Evolutionary conservation across 164 flowering plant genomes (phyloP).

Genomic region (Piper betle): DNA sequence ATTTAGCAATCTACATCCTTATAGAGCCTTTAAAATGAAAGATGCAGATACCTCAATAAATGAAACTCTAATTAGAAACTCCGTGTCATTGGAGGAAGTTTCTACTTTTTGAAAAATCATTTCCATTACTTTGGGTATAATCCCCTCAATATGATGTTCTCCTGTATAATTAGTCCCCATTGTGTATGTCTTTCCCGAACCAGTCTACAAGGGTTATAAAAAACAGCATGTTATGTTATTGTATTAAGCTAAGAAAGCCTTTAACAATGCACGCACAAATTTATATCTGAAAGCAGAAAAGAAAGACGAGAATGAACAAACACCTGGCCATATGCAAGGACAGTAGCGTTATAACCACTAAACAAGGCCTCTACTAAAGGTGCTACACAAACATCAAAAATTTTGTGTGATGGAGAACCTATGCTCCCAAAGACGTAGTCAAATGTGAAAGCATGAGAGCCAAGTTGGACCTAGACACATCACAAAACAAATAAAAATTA

Average conservation of each 20-base stretch:
- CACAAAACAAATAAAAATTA: conserved; percentile 21
- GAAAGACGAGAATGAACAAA: neutral
- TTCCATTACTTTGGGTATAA: conserved; percentile 84
- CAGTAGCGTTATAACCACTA: conserved; percentile 89
- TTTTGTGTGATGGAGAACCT: conserved; percentile 24
- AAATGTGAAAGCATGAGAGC: conserved; percentile 78
- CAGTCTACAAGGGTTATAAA: conserved; percentile 43
- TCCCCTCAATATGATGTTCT: conserved; percentile 42
- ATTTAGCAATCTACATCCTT: conserved; percentile 65
- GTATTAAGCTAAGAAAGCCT: neutral
- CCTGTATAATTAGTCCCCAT: conserved; percentile 91
- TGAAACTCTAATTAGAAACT: conserved; percentile 73
- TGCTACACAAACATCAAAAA: conserved; percentile 64
- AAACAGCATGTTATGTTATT: neutral
- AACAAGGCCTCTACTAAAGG: conserved; percentile 81
- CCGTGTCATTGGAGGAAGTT: conserved; percentile 31
- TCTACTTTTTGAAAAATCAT: conserved; percentile 51
- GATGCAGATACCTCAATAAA: conserved; percentile 70
- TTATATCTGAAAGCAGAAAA: too few species aligned
- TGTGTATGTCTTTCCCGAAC: conserved; percentile 94
- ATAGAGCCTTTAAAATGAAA: conserved; percentile 43
- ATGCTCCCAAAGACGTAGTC: conserved; percentile 64
- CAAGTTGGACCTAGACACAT: conserved; percentile 67
- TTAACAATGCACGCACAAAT: neutral
- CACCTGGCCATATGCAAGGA: conserved; percentile 97